Conservation (phyloP, 495 filamentous ascomycete genomes). For the Podospora anserina region DNA sequence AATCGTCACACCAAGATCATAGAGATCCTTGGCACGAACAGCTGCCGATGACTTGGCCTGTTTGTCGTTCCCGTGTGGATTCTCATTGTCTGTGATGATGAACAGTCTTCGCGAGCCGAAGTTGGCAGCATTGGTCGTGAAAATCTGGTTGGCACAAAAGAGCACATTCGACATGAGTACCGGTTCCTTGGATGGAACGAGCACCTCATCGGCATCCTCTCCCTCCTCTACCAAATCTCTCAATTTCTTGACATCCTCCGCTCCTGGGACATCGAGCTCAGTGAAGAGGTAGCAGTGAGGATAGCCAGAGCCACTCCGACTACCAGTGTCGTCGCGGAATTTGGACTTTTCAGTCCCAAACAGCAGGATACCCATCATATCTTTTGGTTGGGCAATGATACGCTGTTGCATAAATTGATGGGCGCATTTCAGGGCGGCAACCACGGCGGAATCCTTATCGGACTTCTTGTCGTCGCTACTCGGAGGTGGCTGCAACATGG, state of each 20-base stretch:
- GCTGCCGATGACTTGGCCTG: slow-evolving; percentile 68
- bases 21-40: slow-evolving; percentile 88
- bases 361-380: slow-evolving; percentile 97
- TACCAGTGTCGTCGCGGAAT: slow-evolving; percentile 66
- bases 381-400: slow-evolving; percentile 92
- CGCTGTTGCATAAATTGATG: slow-evolving; percentile 95
- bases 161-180: slow-evolving; percentile 86
- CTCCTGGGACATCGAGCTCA: slow-evolving; percentile 83
- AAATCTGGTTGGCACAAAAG: slow-evolving; percentile 94
- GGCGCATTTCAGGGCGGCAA: slow-evolving; percentile 89
- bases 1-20: slow-evolving; percentile 88
- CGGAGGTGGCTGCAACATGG: slow-evolving; percentile 74
- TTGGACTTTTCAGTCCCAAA: slow-evolving; percentile 87
- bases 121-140: slow-evolving; percentile 91
- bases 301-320: slow-evolving; percentile 62
- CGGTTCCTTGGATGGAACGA: slow-evolving; percentile 65
- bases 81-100: slow-evolving; percentile 92
- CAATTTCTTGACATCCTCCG: slow-evolving; percentile 78
- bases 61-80: slow-evolving; percentile 74
- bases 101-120: slow-evolving; percentile 90
- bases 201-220: slow-evolving; percentile 65
- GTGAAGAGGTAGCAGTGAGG: slow-evolving; percentile 90
- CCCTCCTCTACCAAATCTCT: slow-evolving; percentile 67
- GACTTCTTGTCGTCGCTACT: slow-evolving; percentile 66
- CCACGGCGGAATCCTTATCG: slow-evolving; percentile 64